Evolutionary conservation across 2,329 filamentous ascomycete species (phyloP).

Genomic region (Xylaria sp.): DNA sequence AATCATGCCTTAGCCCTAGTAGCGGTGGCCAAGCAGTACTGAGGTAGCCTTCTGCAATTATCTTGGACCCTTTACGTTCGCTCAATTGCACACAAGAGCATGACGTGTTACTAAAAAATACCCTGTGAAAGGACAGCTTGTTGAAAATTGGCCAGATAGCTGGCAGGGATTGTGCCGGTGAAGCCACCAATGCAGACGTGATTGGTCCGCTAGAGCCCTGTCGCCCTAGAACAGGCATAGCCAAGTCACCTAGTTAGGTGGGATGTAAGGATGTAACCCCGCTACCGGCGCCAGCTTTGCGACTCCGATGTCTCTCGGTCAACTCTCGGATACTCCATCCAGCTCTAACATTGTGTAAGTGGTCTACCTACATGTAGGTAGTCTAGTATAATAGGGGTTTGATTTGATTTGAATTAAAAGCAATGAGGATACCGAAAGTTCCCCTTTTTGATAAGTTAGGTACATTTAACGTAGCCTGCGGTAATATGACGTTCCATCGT

Average conservation of each 20-base stretch:
- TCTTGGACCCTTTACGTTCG: slow-evolving; percentile 19
- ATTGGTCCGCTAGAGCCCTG: slow-evolving; percentile 43
- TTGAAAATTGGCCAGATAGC: slow-evolving; percentile 38
- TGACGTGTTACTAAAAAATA: slow-evolving; percentile 40
- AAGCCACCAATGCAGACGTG: slow-evolving; percentile 44
- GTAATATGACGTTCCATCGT: neutral
- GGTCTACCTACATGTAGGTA: neutral
- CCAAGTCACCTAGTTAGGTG: neutral
- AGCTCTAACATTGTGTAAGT: neutral
- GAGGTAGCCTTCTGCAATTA: slow-evolving; percentile 14
- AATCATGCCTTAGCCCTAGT: slow-evolving; percentile 28
- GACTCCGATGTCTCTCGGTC: neutral
- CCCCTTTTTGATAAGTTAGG: neutral
- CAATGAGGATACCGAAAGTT: neutral
- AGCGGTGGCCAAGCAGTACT: slow-evolving; percentile 27
- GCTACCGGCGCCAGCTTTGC: neutral
- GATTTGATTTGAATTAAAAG: neutral
- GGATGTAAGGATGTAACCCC: slow-evolving; percentile 14
- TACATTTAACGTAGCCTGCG: neutral
- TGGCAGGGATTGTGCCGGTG: slow-evolving; percentile 36
- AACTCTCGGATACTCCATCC: neutral
- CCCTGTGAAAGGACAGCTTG: slow-evolving; percentile 44
- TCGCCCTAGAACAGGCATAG: slow-evolving; percentile 34
- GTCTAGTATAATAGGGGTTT: neutral
- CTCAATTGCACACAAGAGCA: slow-evolving; percentile 36